Conservation (phyloP, 2,329 filamentous ascomycete species). For the Nemania abortiva region DNA sequence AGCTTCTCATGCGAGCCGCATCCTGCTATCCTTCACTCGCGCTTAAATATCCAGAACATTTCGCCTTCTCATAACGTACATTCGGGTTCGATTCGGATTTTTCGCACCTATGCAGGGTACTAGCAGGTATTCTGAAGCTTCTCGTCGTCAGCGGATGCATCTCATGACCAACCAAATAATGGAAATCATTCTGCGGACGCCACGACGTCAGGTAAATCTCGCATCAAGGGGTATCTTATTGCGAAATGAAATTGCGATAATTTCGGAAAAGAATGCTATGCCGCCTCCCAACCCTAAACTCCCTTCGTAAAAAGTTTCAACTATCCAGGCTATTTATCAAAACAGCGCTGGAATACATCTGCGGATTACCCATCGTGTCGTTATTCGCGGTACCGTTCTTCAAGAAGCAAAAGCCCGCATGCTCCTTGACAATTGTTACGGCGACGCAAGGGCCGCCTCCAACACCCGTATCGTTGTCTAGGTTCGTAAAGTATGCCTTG, state of each 20-base stretch:
- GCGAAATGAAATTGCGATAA: background rate
- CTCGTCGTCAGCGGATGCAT: background rate
- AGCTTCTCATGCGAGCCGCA: background rate
- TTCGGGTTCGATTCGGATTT: background rate
- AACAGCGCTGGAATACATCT: constrained; percentile 44
- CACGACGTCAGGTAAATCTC: background rate
- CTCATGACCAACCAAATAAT: background rate
- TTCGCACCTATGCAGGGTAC: background rate
- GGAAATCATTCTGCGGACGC: background rate
- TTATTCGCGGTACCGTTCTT: constrained; percentile 46
- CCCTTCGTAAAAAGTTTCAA: background rate
- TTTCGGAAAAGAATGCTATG: background rate
- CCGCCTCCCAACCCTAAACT: background rate
- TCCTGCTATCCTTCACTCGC: background rate
- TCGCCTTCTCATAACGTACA: background rate
- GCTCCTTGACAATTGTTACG: constrained; percentile 43
- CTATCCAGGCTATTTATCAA: constrained; percentile 34
- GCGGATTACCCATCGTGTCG: constrained; percentile 43
- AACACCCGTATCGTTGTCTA: constrained; percentile 37
- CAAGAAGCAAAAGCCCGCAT: constrained; percentile 47
- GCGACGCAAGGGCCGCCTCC: constrained; percentile 47
- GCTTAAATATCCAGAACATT: background rate
- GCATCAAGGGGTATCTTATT: background rate
- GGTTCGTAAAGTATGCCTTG: constrained; percentile 41
- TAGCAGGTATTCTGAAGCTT: background rate